Evolutionary conservation across 2,329 filamentous ascomycete genomes (phyloP), one percentile per base, ranked within the genome.

Genomic region (Aureobasidium lini): DNA sequence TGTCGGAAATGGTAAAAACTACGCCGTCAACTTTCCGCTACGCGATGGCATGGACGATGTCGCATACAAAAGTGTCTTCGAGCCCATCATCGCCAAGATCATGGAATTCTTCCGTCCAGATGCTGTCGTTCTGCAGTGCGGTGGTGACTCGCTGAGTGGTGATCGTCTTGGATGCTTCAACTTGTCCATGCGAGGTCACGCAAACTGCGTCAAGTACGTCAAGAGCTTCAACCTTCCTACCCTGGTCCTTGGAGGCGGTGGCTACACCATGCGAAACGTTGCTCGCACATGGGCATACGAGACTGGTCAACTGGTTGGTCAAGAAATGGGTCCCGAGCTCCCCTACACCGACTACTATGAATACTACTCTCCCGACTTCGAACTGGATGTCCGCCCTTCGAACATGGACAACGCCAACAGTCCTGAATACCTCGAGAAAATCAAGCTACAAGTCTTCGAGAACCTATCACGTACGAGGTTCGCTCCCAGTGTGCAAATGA

Each of bases 281-380:
- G 77, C 78, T 13, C 78, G 84, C 50, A 86, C 84, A 1, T 86
- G 82, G 84, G 78, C 78, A 23, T 83, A 78, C 66, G 76, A 96
- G 84, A 80, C 78, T 0, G 93, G 93, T 64, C 82, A 91, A 61
- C 81, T 97, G 8, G 89, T 96, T 18, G 89, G 89, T 31, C 84
- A 92, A 62, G 82, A 89, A 32, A 89, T 97, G 81, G 81, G 84
- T 10, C 81, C 87, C 5, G 86, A 89, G n/a, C 80, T 97, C 42
- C 93, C 93, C 0, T 97, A 91, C 73, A 97, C 96, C 64, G 93
- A 97, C 77, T 97, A 97, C 73, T 97, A 97, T 69, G 85, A 87
- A 78, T 88, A 88, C 68, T 88, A 87, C 68, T 84, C 81, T 6
- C 85, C 85, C 2, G 85, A 88, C 67, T 88, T 86, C 68, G 84